Evolutionary conservation across 2,329 filamentous ascomycete genomes (phyloP).

Genomic region (Cladophialophora psammophila): DNA sequence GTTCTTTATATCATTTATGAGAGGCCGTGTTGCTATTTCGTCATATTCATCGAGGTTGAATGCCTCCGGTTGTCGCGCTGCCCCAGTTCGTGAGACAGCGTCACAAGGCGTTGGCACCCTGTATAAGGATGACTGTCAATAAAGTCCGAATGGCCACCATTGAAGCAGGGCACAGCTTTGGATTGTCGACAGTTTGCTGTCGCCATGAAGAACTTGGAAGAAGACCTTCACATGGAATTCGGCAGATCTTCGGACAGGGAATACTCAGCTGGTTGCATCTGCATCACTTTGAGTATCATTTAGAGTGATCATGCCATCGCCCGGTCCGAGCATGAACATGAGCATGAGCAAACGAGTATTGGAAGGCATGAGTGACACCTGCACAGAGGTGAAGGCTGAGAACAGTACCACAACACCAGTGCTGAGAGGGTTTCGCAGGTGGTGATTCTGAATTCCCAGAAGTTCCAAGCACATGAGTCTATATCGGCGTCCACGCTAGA

Average conservation of each 20-base stretch:
- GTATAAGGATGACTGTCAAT: background rate
- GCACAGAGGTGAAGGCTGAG: background rate
- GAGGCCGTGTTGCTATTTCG: background rate
- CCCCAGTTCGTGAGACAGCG: background rate
- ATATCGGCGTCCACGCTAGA: background rate
- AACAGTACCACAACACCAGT: background rate
- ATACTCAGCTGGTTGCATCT: background rate
- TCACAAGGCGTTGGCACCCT: background rate
- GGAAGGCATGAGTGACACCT: background rate
- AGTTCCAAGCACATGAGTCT: background rate
- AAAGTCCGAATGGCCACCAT: background rate
- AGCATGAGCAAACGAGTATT: background rate
- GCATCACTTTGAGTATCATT: background rate
- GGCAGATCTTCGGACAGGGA: background rate
- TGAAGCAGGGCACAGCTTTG: conserved; percentile 16
- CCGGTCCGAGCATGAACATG: background rate
- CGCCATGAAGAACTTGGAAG: background rate
- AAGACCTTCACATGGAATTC: background rate
- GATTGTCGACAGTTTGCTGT: background rate
- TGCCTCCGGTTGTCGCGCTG: background rate
- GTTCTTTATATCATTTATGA: background rate
- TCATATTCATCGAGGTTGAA: background rate
- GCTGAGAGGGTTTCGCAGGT: background rate
- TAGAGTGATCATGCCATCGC: background rate
- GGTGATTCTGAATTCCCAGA: background rate